Conservation (phyloP, 2,329 filamentous ascomycete species). For the Colletotrichum gloeosporioides region DNA sequence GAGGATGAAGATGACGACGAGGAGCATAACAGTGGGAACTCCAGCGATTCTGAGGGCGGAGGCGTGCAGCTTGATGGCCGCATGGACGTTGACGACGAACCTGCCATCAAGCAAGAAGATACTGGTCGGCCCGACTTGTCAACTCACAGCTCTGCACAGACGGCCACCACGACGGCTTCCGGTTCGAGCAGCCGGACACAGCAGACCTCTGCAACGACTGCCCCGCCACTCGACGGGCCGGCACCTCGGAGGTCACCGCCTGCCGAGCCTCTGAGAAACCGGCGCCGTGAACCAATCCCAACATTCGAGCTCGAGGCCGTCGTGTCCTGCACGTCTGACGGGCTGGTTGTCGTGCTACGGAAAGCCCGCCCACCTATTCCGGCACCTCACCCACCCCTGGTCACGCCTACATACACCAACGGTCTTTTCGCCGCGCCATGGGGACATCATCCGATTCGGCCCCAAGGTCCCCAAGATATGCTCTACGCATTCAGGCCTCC, state of each 20-base stretch:
- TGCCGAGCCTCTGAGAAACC: conserved; percentile 22
- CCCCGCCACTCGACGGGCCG: background rate
- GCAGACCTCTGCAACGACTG: background rate
- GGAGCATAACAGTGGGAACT: conserved; percentile 38
- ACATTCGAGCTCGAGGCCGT: conserved; percentile 83
- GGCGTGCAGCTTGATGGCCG: conserved; percentile 48
- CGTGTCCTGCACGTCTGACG: conserved; percentile 90
- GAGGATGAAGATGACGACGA: conserved; percentile 45
- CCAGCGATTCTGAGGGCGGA: conserved; percentile 48
- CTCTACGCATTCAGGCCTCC: conserved; percentile 49
- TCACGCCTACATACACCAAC: conserved; percentile 55
- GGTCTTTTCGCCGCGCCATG: conserved; percentile 83
- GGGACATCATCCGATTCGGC: conserved; percentile 70
- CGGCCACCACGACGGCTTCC: background rate
- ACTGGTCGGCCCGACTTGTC: background rate
- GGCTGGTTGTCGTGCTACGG: conserved; percentile 81
- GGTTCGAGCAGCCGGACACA: conserved; percentile 9
- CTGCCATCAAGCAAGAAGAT: conserved; percentile 42
- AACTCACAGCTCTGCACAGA: conserved; percentile 23
- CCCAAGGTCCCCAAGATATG: conserved; percentile 46
- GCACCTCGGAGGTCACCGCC: background rate
- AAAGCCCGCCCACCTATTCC: conserved; percentile 75
- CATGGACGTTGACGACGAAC: conserved; percentile 47
- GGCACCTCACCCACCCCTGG: conserved; percentile 53
- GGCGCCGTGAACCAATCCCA: conserved; percentile 35